Evolutionary conservation across 2,329 filamentous ascomycete species (phyloP).

Genomic region (Ophiocordyceps camponoti-leonardi): DNA sequence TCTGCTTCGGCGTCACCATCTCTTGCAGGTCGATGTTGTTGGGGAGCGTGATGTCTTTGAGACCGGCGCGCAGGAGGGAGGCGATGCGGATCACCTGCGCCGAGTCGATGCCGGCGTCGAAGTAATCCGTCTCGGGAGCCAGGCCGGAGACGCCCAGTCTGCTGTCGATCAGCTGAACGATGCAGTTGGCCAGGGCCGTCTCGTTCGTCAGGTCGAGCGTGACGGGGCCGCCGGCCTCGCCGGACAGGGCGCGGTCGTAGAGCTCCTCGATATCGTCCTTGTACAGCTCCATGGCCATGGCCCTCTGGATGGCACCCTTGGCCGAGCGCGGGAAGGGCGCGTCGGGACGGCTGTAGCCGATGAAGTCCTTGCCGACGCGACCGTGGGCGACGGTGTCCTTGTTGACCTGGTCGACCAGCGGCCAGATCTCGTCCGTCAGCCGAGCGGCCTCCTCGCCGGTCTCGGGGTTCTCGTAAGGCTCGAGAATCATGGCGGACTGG

Average conservation of each 20-base stretch:
- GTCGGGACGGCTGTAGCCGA: conserved; percentile 18
- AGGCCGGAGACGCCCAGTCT: conserved; percentile 6
- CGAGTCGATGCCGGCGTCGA: conserved; percentile 21
- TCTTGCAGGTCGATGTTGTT: conserved; percentile 1
- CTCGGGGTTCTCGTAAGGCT: conserved; percentile 17
- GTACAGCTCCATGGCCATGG: conserved; percentile 21
- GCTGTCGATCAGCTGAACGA: conserved; percentile 6
- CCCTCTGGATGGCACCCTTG: conserved; percentile 28
- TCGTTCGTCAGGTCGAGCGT: conserved; percentile 8
- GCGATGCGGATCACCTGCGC: conserved; percentile 16
- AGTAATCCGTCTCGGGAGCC: conserved; percentile 16
- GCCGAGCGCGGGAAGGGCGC: conserved; percentile 25
- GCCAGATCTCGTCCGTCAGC: conserved; percentile 26
- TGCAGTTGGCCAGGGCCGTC: conserved; percentile 8
- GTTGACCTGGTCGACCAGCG: conserved; percentile 23
- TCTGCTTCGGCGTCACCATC: conserved; percentile 6
- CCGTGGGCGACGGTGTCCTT: conserved; percentile 26
- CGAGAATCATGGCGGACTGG: conserved; percentile 28
- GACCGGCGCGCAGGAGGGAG: conserved; percentile 5
- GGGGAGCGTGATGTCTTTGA: conserved; percentile 5
- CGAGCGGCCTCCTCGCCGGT: conserved; percentile 6
- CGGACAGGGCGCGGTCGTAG: conserved; percentile 13
- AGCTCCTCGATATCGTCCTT: conserved; percentile 24
- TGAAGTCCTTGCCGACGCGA: conserved; percentile 21
- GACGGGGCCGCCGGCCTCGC: neutral